These are phyloP conservation scores for Xylaria sp. DNA, from an alignment of 2,329 filamentous ascomycete species.

Conservation along the genomic window DNA sequence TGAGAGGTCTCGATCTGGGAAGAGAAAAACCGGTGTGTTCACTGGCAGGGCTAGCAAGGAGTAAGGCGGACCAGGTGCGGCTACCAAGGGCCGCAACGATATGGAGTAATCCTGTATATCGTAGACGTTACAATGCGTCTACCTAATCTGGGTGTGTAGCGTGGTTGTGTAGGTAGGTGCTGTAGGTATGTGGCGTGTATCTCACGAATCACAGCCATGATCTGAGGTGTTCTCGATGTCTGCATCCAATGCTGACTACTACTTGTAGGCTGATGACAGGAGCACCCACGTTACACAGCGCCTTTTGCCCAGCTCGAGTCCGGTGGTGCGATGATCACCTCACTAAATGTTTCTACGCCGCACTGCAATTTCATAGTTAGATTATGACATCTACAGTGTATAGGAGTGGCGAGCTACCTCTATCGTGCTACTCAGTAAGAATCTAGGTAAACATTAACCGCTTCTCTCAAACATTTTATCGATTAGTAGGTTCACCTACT, in stretches of 20 bases:
- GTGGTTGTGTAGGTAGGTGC: no score
- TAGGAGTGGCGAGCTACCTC: not conserved
- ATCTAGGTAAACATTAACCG: no score
- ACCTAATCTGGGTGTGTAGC: not conserved
- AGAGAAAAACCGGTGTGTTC: no score
- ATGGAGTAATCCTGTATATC: not conserved
- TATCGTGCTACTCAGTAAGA: no score
- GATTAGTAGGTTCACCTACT: no score
- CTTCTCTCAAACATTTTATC: no score
- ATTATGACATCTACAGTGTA: not conserved
- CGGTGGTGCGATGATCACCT: conserved; percentile 2
- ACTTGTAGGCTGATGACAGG: conserved; percentile 4
- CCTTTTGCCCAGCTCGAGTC: conserved; percentile 2
- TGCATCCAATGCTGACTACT: conserved; percentile 27
- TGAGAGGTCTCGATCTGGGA: not conserved
- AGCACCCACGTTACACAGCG: conserved; percentile 2
- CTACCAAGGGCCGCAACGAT: not conserved
- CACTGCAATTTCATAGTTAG: not conserved
- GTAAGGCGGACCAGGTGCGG: conserved; percentile 1
- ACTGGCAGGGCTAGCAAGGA: not conserved
- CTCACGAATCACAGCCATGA: conserved; percentile 8
- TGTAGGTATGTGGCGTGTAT: conserved; percentile 12
- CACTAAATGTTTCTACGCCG: not conserved
- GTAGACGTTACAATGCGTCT: not conserved
- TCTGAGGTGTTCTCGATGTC: conserved; percentile 16